Base-by-base conservation (phyloP, 768 basidiomycete genomes). In the Auricularia cornea region DNA sequence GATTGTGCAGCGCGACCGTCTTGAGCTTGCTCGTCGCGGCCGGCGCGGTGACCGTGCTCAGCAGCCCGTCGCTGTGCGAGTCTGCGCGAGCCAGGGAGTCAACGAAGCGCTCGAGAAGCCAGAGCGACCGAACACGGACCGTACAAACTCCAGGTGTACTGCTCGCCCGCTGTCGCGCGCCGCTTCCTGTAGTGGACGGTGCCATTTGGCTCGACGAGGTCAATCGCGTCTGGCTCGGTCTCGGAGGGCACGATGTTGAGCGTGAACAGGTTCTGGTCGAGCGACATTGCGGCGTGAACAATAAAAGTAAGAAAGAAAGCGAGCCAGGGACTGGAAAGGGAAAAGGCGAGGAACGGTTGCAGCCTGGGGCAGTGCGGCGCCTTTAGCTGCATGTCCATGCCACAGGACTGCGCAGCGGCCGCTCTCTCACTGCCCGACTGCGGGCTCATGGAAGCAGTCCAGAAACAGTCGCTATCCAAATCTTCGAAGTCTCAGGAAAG, bases 221-320 rank as follows among this genome's bases (percentile, higher is more conserved):
- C 91, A 28, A 88, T 73, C 20, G 87, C 82, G 67, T 78, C 77
- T 12, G 83, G 80, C 66, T 86, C 80, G 41, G 85, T 81, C 63
- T 83, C 74, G 71, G 82, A 83, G 4, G 83, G 83, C 62, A 92
- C 75, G 66, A 71, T 64, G 32, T 81, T 74, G 62, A 94, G 84
- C 2, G 92, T 93, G 77, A 93, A 94, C 12, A 94, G 77, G 72
- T 92, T 93, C 73, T 90, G 83, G 73, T 93, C 91, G 62, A 94
- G 77, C 70, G 89, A 90, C 91, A 92, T 92, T 5, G 59, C 28
- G 20, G 23, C 23, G 16, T n/a, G n/a, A n/a, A n/a, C n/a, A n/a
- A 3, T 60, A 52, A 30, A 16, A 57, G 5, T 28, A 57, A 30
- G 28, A 1, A 57, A 26, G 54, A 26, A 57, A 2, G 30, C 20